Percentiles rank a stretch among this genome's conserved stretches.
Conservation (phyloP, 192 early-diverging fungal genomes). For the Endogone sp. region DNA sequence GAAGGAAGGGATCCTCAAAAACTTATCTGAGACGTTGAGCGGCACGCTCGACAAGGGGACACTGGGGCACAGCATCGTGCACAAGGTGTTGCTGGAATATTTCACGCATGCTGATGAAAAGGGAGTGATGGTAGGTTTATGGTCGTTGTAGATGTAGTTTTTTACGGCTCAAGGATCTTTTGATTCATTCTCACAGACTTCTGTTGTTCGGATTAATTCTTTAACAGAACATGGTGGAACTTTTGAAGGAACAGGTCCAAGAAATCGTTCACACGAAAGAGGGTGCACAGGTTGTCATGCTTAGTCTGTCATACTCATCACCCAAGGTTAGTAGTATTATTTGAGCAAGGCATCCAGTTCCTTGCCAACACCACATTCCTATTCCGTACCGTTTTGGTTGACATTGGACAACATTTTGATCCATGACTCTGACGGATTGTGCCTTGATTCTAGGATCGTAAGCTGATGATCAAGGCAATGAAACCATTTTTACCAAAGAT, state of each 20-base stretch:
- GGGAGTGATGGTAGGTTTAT: conserved; percentile 35
- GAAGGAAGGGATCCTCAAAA: conserved; percentile 64
- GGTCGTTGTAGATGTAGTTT: no score
- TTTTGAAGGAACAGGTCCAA: conserved; percentile 76
- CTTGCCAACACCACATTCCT: no score
- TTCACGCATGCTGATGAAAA: conserved; percentile 62
- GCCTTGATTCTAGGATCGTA: conserved; percentile 61
- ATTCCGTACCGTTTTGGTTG: no score
- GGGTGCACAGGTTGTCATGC: conserved; percentile 82
- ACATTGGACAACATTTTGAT: no score
- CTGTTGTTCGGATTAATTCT: not conserved
- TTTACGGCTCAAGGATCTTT: not conserved
- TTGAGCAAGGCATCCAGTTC: not conserved
- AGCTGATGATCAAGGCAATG: conserved; percentile 82
- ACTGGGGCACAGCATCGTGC: conserved; percentile 74
- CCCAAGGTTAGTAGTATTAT: conserved; percentile 47
- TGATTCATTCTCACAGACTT: not conserved
- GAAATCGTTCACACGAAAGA: conserved; percentile 92
- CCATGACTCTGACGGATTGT: no score
- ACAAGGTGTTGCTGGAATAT: conserved; percentile 85
- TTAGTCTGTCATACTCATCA: conserved; percentile 70
- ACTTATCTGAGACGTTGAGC: conserved; percentile 63
- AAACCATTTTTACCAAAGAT: conserved; percentile 79
- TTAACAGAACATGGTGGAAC: conserved; percentile 58
- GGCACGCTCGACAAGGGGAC: conserved; percentile 83